Conservation (phyloP, 1,139 yeast genomes). For the Hemisphaericaspora subhashii region DNA sequence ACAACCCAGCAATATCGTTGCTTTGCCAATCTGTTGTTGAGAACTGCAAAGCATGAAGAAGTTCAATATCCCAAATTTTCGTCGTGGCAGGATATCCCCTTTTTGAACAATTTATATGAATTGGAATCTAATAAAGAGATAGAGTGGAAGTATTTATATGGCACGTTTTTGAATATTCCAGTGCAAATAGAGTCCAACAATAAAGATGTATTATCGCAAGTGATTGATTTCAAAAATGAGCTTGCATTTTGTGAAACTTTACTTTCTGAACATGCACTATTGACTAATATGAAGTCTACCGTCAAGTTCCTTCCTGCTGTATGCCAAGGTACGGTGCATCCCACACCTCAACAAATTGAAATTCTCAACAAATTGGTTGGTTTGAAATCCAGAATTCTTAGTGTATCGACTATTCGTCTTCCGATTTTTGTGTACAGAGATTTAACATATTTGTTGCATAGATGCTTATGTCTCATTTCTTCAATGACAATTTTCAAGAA, state of each 20-base stretch:
- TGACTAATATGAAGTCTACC: constrained; percentile 13
- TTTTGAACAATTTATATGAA: constrained; percentile 1
- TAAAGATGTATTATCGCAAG: neutral
- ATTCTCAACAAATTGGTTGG: constrained; percentile 19
- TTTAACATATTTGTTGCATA: constrained; percentile 4
- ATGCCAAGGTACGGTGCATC: constrained; percentile 8
- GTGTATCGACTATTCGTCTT: constrained; percentile 7
- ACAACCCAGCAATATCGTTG: constrained; percentile 6
- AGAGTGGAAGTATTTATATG: constrained; percentile 1
- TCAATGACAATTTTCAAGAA: constrained; percentile 23
- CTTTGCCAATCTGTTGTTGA: neutral
- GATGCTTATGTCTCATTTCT: constrained; percentile 28
- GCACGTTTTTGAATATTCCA: neutral
- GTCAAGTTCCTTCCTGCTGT: constrained; percentile 18
- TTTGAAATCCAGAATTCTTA: constrained; percentile 20
- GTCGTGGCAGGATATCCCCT: constrained; percentile 4
- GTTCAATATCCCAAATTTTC: neutral
- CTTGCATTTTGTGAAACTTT: neutral
- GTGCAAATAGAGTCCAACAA: neutral
- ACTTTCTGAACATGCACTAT: neutral
- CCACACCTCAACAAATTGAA: constrained; percentile 3
- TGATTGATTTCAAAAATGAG: neutral
- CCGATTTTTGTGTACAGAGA: constrained; percentile 10
- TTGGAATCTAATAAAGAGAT: neutral
- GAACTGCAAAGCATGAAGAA: neutral